Percentiles rank a stretch among this genome's conserved stretches.
phyloP scores from a whole-genome alignment of 2,329 filamentous ascomycete genomes.

The Eutypella sp. region DNA sequence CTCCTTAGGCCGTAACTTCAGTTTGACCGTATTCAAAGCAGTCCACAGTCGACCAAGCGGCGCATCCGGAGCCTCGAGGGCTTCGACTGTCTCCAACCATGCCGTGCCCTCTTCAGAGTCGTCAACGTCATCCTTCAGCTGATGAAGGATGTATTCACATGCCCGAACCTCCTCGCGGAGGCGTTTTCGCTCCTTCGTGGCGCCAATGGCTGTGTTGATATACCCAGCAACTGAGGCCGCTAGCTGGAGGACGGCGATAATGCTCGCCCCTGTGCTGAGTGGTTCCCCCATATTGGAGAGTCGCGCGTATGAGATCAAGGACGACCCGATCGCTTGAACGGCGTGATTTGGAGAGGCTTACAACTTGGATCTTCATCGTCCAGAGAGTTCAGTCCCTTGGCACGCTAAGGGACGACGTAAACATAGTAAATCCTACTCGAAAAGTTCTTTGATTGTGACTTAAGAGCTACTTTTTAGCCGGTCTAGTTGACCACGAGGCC shows the following conservation, averaged over 20 bases:
- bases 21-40: conserved; percentile 7
- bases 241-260: conserved; percentile 18
- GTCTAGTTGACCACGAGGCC: no score
- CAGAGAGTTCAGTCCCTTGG: no score
- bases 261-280: conserved; percentile 8
- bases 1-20: conserved; percentile 9
- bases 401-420: no score
- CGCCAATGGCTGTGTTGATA: conserved; percentile 12
- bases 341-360: no score
- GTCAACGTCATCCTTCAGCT: conserved; percentile 14
- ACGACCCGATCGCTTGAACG: no score
- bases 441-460: no score
- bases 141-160: conserved; percentile 14
- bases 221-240: conserved; percentile 13
- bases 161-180: conserved; percentile 12
- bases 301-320: no score
- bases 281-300: no score
- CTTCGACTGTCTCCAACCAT: conserved; percentile 16
- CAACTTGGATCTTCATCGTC: no score
- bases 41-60: conserved; percentile 10
- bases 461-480: no score
- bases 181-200: conserved; percentile 9
- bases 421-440: no score
- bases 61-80: conserved; percentile 12
- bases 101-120: conserved; percentile 11